These are phyloP conservation scores for Penicillium pulvis DNA, from an alignment of 495 filamentous ascomycete genomes.

Conservation along the genomic window DNA sequence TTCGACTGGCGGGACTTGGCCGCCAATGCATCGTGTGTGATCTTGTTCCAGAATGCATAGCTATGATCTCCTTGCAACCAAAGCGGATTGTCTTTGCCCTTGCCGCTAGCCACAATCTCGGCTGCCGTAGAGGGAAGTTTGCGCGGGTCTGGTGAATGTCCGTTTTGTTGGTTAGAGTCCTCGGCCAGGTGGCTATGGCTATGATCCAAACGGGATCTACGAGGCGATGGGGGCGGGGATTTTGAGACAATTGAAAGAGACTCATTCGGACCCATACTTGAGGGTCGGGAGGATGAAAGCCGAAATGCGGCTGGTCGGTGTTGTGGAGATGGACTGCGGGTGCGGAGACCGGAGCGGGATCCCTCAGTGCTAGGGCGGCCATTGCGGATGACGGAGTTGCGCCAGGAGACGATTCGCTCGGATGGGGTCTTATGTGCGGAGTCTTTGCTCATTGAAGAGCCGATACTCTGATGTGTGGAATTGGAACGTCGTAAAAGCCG, in stretches of 20 bases:
- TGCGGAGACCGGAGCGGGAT: conserved; percentile 40
- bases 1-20: conserved; percentile 31
- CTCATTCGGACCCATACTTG: conserved; percentile 27
- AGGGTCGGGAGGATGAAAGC: conserved; percentile 26
- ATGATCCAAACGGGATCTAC: conserved; percentile 26
- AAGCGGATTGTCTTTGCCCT: conserved; percentile 44
- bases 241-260: conserved; percentile 36
- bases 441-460: conserved; percentile 49
- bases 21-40: conserved; percentile 47
- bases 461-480: conserved; percentile 58
- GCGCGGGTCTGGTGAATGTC: conserved; percentile 2
- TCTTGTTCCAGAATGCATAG: conserved; percentile 56
- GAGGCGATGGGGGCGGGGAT: conserved; percentile 41
- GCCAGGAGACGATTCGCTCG: conserved; percentile 91
- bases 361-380: conserved; percentile 53
- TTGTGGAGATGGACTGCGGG: conserved; percentile 60
- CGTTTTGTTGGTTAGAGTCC: conserved; percentile 9
- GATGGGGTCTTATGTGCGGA: conserved; percentile 60
- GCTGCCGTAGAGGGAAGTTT: conserved; percentile 20
- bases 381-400: conserved; percentile 70
- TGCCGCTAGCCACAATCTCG: conserved; percentile 21
- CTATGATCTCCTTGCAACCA: conserved; percentile 55
- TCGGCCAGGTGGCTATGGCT: conserved; percentile 19
- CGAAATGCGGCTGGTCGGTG: conserved; percentile 13
- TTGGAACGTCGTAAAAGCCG: conserved; percentile 69